Conservation (phyloP, 2,329 filamentous ascomycete species). For the Microcyclosporella mali region DNA sequence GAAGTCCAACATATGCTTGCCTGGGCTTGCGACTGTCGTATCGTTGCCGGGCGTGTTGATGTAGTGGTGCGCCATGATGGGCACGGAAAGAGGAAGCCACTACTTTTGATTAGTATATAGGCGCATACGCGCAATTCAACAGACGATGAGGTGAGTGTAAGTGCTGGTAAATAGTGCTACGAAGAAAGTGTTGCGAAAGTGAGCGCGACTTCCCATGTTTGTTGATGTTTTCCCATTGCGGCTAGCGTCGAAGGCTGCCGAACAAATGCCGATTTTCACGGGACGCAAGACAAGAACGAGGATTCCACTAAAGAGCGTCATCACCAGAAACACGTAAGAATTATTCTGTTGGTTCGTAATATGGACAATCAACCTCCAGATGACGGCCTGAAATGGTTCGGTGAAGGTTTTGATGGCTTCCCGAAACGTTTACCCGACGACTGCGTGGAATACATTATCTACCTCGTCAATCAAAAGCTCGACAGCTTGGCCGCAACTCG, state of each 20-base stretch:
- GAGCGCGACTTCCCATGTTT: not conserved
- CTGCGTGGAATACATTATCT: slow-evolving; percentile 76
- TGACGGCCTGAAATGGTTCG: slow-evolving; percentile 60
- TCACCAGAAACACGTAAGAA: not conserved
- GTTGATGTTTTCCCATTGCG: too few species aligned
- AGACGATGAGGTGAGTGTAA: too few species aligned
- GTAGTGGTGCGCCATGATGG: slow-evolving; percentile 41
- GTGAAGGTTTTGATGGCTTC: slow-evolving; percentile 59
- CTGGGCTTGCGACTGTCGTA: slow-evolving; percentile 62
- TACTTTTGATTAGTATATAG: slow-evolving; percentile 3
- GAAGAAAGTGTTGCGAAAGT: not conserved
- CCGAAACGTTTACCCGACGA: slow-evolving; percentile 71
- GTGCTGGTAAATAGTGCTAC: too few species aligned
- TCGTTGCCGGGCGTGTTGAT: slow-evolving; percentile 85
- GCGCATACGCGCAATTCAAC: too few species aligned
- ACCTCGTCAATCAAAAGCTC: slow-evolving; percentile 57
- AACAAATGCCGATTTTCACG: too few species aligned
- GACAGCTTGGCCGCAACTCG: slow-evolving; percentile 48
- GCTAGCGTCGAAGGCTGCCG: too few species aligned
- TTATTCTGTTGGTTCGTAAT: not conserved
- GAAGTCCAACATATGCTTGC: slow-evolving; percentile 60
- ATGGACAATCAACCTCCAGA: slow-evolving; percentile 31
- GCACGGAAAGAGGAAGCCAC: slow-evolving; percentile 1
- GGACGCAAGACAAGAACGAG: not conserved
- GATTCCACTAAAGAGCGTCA: not conserved